phyloP scores from a whole-genome alignment of 495 filamentous ascomycete genomes.

The Aspergillus saccharolyticus region DNA sequence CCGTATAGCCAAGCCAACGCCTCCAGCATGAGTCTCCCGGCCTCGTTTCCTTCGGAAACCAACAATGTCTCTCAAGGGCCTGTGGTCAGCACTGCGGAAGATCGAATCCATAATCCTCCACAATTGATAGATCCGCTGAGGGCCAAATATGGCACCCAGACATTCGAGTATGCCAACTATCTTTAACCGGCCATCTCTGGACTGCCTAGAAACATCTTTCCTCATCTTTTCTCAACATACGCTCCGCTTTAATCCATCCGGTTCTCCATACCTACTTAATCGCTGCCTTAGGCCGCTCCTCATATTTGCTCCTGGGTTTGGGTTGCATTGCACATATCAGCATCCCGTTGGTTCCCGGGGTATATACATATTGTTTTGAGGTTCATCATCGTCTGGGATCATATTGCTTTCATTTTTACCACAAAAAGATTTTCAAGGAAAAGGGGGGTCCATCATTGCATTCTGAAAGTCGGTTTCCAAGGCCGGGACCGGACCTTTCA shows the following conservation, averaged over 20 bases:
- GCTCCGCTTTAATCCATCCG: not conserved
- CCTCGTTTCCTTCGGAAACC: slow-evolving; percentile 30
- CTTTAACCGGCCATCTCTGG: slow-evolving; percentile 23
- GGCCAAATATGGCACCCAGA: slow-evolving; percentile 27
- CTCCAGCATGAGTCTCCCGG: slow-evolving; percentile 36
- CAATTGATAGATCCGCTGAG: slow-evolving; percentile 28
- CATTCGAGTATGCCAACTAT: slow-evolving; percentile 34
- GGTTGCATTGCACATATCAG: slow-evolving; percentile 4
- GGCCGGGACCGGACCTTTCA: not conserved
- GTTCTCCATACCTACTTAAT: slow-evolving; percentile 8
- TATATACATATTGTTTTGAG: slow-evolving; percentile 7
- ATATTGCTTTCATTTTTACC: not conserved
- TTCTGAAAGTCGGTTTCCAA: not conserved
- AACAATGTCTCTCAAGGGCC: slow-evolving; percentile 16
- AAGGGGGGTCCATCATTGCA: not conserved
- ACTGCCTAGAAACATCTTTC: not conserved
- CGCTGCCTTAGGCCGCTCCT: not conserved
- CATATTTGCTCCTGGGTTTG: not conserved
- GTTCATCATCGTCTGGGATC: slow-evolving; percentile 9
- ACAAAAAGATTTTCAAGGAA: slow-evolving; percentile 2
- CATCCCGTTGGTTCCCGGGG: not conserved
- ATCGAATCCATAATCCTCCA: slow-evolving; percentile 23
- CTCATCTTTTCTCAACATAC: not conserved
- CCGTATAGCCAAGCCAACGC: slow-evolving; percentile 34
- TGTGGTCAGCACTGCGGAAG: slow-evolving; percentile 19